Base-by-base conservation (phyloP, 805 yeast species). In the Candida khao-thaluensis region DNA sequence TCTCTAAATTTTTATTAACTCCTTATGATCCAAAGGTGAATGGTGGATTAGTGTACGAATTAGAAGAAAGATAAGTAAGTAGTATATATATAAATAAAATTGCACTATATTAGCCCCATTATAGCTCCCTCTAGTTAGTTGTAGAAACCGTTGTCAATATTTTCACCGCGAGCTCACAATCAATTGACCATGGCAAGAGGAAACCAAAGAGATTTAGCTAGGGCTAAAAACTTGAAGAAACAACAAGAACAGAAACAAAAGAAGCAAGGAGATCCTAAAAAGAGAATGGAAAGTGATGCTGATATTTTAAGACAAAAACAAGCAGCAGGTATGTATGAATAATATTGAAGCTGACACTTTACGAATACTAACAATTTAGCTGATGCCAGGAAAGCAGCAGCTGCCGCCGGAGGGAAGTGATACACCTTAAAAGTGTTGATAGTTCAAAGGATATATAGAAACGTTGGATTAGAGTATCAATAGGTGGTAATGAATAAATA, bases 151-250 rank as follows among this genome's bases (percentile, higher is more conserved):
- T n/a, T n/a, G n/a, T n/a, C n/a, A n/a, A n/a, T n/a, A n/a, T n/a
- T n/a, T 20, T 20, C 8, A 20, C 22, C 22, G 22, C 22, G n/a
- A 23, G 26, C 35, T 15, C 18, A n/a, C 32, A 29, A 29, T 6
- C n/a, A n/a, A n/a, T n/a, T n/a, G n/a, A 49, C 24, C 38, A 90
- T 91, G 97, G 82, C 96, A 38, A 78, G 99, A 71, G 99, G 99
- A 22, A 93, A 91, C 63, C 98, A 93, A 66, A 78, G 99, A 62
- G 99, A 91, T 28, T 75, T 85, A 52, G 97, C 97, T 22, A 77
- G 99, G 59, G 86, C 81, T 44, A 91, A 86, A 68, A 87, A 86
- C 64, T 60, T 69, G 60, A 93, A 91, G 71, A 91, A 91, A 64
- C 82, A 76, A 54, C 81, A 79, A 47, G 82, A 77, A 31, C 68